These are phyloP conservation scores for Lojkania enalia DNA, from an alignment of 2,329 filamentous ascomycete species.

Conservation along the genomic window DNA sequence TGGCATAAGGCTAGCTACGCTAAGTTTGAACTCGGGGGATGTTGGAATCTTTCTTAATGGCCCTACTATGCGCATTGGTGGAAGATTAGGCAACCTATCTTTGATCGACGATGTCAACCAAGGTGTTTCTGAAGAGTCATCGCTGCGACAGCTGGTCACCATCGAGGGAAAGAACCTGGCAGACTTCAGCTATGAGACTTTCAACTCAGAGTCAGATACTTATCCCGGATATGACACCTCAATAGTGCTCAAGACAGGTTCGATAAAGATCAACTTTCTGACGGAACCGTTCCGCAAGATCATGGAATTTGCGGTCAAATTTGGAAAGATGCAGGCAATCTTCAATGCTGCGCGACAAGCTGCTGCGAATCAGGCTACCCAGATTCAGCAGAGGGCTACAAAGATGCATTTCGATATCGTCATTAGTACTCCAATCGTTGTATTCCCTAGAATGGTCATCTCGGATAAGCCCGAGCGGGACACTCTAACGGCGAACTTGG, in stretches of 20 bases:
- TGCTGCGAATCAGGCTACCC: slow-evolving; percentile 88
- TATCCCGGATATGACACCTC: slow-evolving; percentile 97
- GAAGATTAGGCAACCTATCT: slow-evolving; percentile 82
- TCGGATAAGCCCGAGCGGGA: slow-evolving; percentile 74
- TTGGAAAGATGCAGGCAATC: slow-evolving; percentile 98
- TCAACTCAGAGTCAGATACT: slow-evolving; percentile 71
- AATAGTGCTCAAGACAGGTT: slow-evolving; percentile 86
- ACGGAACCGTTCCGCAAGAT: slow-evolving; percentile 98
- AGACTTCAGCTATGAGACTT: slow-evolving; percentile 97
- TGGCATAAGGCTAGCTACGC: slow-evolving; percentile 87
- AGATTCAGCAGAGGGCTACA: slow-evolving; percentile 86
- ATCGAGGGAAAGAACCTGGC: slow-evolving; percentile 95
- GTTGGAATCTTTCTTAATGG: slow-evolving; percentile 86
- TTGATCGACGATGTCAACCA: slow-evolving; percentile 93
- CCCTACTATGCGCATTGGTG: slow-evolving; percentile 83
- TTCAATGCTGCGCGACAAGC: slow-evolving; percentile 97
- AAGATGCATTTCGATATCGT: slow-evolving; percentile 93
- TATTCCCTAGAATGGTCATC: slow-evolving; percentile 81
- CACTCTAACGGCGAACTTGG: slow-evolving; percentile 86
- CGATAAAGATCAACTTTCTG: slow-evolving; percentile 94
- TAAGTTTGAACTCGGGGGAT: slow-evolving; percentile 90
- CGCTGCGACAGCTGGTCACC: slow-evolving; percentile 82
- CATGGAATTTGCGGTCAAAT: slow-evolving; percentile 96
- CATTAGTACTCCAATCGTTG: slow-evolving; percentile 92
- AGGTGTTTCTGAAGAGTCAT: slow-evolving; percentile 79